phyloP scores from a whole-genome alignment of 116 monocot genomes.

The Zostera marina region DNA sequence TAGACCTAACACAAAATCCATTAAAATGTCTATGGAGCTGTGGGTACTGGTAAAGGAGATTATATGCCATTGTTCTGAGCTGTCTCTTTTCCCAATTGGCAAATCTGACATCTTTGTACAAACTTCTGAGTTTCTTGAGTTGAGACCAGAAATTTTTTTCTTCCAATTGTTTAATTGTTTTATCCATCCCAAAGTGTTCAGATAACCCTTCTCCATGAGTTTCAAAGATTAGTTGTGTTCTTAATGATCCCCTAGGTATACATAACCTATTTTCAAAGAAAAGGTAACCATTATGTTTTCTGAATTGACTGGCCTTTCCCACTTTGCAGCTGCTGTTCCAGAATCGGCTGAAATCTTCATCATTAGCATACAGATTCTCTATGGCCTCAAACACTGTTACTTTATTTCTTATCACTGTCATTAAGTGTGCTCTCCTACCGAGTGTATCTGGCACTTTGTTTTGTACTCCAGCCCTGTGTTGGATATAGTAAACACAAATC shows the following conservation, averaged over 20 bases:
- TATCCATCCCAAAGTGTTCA: conserved; percentile 3
- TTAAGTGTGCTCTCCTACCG: background rate
- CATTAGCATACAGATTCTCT: too few relatives aligned
- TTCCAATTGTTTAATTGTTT: conserved; percentile 1
- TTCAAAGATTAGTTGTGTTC: background rate
- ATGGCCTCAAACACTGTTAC: too few relatives aligned
- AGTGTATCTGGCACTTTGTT: background rate
- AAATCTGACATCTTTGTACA: too few relatives aligned
- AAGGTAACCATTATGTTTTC: too few relatives aligned
- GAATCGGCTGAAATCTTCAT: too few relatives aligned
- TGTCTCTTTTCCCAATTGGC: too few relatives aligned
- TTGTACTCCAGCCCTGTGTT: background rate
- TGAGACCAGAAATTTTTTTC: conserved; percentile 2
- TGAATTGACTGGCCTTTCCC: too few relatives aligned
- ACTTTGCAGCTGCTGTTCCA: too few relatives aligned
- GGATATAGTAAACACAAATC: background rate
- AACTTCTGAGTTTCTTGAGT: too few relatives aligned
- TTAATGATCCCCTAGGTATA: background rate
- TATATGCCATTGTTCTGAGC: too few relatives aligned
- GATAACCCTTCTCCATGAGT: background rate
- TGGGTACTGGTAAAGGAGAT: background rate
- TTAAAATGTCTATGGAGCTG: background rate
- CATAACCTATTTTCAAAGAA: background rate
- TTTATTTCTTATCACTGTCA: background rate
- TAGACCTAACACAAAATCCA: conserved; percentile 4